A percentile compares a stretch with the other conserved stretches of the same genome.
Conservation (phyloP, 495 filamentous ascomycete genomes). For the Penicillium coffeae region DNA sequence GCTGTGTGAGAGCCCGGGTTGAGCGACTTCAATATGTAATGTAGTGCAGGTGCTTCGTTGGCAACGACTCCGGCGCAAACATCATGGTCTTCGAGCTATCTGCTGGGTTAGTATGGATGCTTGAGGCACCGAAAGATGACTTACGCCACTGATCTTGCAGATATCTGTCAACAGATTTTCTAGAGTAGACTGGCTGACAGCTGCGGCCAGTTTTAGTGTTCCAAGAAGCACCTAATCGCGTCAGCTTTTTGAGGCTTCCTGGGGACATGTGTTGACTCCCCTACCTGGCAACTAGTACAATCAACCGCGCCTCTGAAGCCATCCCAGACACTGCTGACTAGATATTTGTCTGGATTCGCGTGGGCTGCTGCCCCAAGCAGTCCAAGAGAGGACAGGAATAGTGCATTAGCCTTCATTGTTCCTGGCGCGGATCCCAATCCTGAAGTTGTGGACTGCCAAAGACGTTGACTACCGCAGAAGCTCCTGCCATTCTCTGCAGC, state of each 20-base stretch:
- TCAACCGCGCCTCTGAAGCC: constrained; percentile 21
- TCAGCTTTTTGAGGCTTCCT: neutral
- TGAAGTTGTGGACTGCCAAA: no score
- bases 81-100: constrained; percentile 43
- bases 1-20: constrained; percentile 44
- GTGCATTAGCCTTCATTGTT: no score
- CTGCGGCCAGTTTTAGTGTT: constrained; percentile 42
- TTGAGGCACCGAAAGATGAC: neutral
- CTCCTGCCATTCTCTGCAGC: no score
- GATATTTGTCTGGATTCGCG: constrained; percentile 8
- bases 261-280: neutral
- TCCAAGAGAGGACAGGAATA: no score
- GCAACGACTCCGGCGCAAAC: constrained; percentile 46
- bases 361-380: no score
- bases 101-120: neutral
- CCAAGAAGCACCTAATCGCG: constrained; percentile 36
- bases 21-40: constrained; percentile 43
- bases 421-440: no score
- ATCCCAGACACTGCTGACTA: constrained; percentile 18
- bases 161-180: constrained; percentile 38
- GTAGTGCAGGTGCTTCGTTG: constrained; percentile 47
- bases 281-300: constrained; percentile 20
- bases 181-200: constrained; percentile 40
- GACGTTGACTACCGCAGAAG: no score
- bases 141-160: constrained; percentile 42